These are phyloP conservation scores for Ophiostoma sp. DNA, from an alignment of 2,329 filamentous ascomycete species.

Conservation along the genomic window DNA sequence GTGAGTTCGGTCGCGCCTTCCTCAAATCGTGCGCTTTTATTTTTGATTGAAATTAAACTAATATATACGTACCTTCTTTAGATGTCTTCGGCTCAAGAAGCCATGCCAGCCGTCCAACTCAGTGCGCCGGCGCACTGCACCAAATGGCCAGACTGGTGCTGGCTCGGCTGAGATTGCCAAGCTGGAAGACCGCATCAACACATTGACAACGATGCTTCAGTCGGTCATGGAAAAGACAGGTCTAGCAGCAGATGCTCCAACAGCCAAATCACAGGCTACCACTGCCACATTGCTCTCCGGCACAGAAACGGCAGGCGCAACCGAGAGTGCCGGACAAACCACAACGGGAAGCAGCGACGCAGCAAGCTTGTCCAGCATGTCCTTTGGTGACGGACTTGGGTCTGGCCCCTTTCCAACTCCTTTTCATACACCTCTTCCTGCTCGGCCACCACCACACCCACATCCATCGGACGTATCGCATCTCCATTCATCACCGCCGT, in stretches of 20 bases:
- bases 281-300: neutral
- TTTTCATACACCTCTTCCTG: neutral
- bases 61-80: neutral
- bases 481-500: neutral
- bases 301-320: neutral
- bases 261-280: neutral
- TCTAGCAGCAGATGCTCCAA: conserved; percentile 15
- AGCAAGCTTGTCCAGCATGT: neutral
- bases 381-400: neutral
- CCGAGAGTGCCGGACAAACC: neutral
- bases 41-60: neutral
- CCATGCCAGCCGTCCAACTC: conserved; percentile 39
- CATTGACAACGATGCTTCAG: conserved; percentile 37
- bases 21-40: neutral
- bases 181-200: conserved; percentile 40
- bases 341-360: neutral
- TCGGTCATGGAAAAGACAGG: conserved; percentile 30
- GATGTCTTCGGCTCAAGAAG: conserved; percentile 42
- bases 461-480: neutral
- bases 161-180: conserved; percentile 36
- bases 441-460: neutral
- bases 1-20: conserved; percentile 6
- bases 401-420: neutral
- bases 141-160: conserved; percentile 34
- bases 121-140: conserved; percentile 36